Percentiles rank a stretch among this genome's conserved stretches.
Conservation (phyloP, 2,329 filamentous ascomycete genomes). For the Calonectria honghensis region DNA sequence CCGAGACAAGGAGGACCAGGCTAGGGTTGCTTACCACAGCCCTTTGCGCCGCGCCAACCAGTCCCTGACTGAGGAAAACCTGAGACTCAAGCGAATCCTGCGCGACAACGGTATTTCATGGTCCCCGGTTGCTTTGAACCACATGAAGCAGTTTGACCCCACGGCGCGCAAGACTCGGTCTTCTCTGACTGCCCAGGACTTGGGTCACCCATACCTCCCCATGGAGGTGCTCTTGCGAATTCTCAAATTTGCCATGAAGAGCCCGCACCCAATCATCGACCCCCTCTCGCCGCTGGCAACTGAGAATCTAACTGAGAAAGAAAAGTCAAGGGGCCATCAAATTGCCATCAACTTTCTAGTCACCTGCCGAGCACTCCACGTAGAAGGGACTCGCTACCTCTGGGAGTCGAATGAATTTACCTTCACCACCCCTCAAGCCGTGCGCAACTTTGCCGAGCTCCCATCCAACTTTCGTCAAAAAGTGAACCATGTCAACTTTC, state of each 20-base stretch:
- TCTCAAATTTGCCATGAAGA: slow-evolving; percentile 70
- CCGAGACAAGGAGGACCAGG: slow-evolving; percentile 71
- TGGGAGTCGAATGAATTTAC: slow-evolving; percentile 73
- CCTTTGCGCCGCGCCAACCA: slow-evolving; percentile 69
- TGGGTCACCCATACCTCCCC: slow-evolving; percentile 66
- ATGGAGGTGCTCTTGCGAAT: slow-evolving; percentile 72
- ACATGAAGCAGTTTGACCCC: slow-evolving; percentile 57
- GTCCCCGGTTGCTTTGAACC: slow-evolving; percentile 63
- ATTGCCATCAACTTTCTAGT: slow-evolving; percentile 73
- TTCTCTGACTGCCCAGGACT: slow-evolving; percentile 55
- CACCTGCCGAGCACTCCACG: slow-evolving; percentile 69
- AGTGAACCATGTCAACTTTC: slow-evolving; percentile 69
- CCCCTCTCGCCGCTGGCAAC: slow-evolving; percentile 67
- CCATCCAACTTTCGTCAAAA: slow-evolving; percentile 63
- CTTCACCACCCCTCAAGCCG: slow-evolving; percentile 71
- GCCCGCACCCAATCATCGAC: slow-evolving; percentile 70
- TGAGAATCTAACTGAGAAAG: slow-evolving; percentile 66
- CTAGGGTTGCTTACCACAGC: slow-evolving; percentile 68
- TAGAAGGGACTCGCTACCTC: slow-evolving; percentile 69
- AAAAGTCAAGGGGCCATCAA: slow-evolving; percentile 67
- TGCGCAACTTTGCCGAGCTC: slow-evolving; percentile 70
- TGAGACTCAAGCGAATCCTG: slow-evolving; percentile 70
- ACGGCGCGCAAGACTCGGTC: slow-evolving; percentile 59
- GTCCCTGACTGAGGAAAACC: slow-evolving; percentile 68
- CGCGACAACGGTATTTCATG: slow-evolving; percentile 72